Base-by-base conservation (phyloP, 345 rosid species). In the Mercurialis annua region DNA sequence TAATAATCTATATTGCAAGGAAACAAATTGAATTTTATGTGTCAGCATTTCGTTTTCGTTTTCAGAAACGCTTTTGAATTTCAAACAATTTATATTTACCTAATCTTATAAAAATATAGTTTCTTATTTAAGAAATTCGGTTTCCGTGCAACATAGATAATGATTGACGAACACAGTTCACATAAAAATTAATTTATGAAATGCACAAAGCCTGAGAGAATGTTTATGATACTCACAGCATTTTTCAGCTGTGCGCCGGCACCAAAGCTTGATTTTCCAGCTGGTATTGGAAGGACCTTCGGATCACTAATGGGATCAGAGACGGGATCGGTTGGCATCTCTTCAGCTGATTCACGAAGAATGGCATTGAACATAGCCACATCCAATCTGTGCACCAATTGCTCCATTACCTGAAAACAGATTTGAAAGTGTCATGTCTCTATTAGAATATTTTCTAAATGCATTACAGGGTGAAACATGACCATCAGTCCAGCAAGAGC, bases 341-440 rank as follows among this genome's bases (percentile, higher is more conserved):
- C 98, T n/a, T 82, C 91, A 20, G 78, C 85, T 54, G 98, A 90
- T 77, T 90, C 97, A 33, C 97, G 98, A 40, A 90, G 97, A 71
- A 90, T 86, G 52, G 98, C 98, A 20, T 93, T 93, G 85, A 93
- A 93, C 96, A 93, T 93, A 71, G 98, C 97, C 69, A 88, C 90
- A 71, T 93, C 98, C 62, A 93, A 74, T 73, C 98, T 88, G 77
- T 75, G 69, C 59, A 93, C 92, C 78, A 90, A 73, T 80, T 90
- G 97, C 81, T 89, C 89, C 97, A 93, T 90, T 50, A 87, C 92
- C 98, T 92, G 77, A 47, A 50, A 59, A 71, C 40, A 14, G 51
- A 76, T 17, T 48, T 67, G 27, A 26, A 62, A 68, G 21, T 40
- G 62, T 56, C 31, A 72, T 43, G 56, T 26, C 23, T 59, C 34